Conservation (phyloP, 2,329 filamentous ascomycete species). For the Nothopassalora personata region DNA sequence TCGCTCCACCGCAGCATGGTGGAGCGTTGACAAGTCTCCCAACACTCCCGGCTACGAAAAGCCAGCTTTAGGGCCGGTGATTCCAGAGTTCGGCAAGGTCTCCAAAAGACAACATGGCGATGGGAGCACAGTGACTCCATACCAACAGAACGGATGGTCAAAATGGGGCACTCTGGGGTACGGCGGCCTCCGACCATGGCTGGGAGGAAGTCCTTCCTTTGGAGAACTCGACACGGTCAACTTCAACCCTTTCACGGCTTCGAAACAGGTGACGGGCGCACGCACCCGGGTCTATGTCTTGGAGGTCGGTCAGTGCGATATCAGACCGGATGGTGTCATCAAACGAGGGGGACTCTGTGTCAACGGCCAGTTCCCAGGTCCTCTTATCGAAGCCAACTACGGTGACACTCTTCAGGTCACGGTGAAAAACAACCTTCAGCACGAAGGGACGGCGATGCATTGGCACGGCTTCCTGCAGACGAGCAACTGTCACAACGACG, state of each 20-base stretch:
- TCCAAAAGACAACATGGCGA: not conserved
- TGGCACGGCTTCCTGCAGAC: slow-evolving; percentile 39
- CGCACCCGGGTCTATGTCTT: not conserved
- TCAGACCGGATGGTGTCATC: slow-evolving; percentile 1
- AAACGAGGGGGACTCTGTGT: slow-evolving; percentile 28
- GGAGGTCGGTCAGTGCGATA: not conserved
- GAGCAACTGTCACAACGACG: slow-evolving; percentile 33
- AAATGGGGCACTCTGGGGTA: not conserved
- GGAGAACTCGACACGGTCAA: not conserved
- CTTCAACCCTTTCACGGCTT: not conserved
- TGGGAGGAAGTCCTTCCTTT: not conserved
- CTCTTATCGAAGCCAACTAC: slow-evolving; percentile 21
- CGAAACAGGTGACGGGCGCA: not conserved
- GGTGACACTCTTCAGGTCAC: slow-evolving; percentile 30
- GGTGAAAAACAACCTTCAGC: slow-evolving; percentile 36
- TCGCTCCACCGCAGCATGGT: too few relatives aligned
- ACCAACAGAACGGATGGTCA: not conserved
- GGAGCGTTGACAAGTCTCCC: too few relatives aligned
- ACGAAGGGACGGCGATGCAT: slow-evolving; percentile 37
- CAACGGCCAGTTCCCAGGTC: slow-evolving; percentile 58
- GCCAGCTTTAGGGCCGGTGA: not conserved
- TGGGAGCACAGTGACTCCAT: not conserved
- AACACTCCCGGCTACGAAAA: not conserved
- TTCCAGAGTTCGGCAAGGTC: not conserved
- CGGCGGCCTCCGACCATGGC: not conserved